Evolutionary conservation across 176 grass and related monocot genomes (phyloP).

Genomic region (Bonia amplexicaulis): DNA sequence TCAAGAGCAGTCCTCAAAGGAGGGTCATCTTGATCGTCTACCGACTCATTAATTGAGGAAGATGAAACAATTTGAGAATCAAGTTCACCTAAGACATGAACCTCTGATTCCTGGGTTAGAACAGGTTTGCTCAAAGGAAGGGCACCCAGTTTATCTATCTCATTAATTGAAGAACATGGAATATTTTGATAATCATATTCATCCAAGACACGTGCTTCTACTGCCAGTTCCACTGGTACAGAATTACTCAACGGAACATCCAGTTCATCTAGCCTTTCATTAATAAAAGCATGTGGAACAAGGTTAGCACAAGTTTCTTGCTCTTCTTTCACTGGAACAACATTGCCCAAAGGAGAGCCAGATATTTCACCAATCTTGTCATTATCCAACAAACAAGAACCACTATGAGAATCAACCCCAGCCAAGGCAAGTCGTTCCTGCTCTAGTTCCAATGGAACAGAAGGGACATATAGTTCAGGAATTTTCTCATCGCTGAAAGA

Average conservation of each 20-base stretch:
- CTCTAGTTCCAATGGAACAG: constrained; percentile 30
- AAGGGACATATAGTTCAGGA: constrained; percentile 24
- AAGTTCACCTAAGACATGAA: background rate
- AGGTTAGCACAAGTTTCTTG: background rate
- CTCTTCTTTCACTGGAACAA: constrained; percentile 28
- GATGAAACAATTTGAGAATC: background rate
- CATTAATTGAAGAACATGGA: background rate
- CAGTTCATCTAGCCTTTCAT: constrained; percentile 15
- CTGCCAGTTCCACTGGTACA: constrained; percentile 11
- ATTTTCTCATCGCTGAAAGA: constrained; percentile 31
- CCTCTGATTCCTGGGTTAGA: constrained; percentile 19
- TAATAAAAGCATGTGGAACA: constrained; percentile 16
- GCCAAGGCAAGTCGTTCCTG: constrained; percentile 8
- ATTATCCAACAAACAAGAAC: constrained; percentile 12
- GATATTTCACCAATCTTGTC: constrained; percentile 3
- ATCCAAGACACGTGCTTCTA: background rate
- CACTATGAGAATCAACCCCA: constrained; percentile 17
- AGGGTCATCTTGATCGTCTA: background rate
- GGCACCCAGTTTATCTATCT: background rate
- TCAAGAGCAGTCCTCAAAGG: constrained; percentile 10
- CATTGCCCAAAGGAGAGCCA: constrained; percentile 15
- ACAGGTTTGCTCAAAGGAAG: constrained; percentile 12
- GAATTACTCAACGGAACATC: constrained; percentile 1
- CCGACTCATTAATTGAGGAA: background rate
- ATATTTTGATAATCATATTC: background rate